Conservation (phyloP, 73 alveolate species). For the Stentor roeselii region DNA sequence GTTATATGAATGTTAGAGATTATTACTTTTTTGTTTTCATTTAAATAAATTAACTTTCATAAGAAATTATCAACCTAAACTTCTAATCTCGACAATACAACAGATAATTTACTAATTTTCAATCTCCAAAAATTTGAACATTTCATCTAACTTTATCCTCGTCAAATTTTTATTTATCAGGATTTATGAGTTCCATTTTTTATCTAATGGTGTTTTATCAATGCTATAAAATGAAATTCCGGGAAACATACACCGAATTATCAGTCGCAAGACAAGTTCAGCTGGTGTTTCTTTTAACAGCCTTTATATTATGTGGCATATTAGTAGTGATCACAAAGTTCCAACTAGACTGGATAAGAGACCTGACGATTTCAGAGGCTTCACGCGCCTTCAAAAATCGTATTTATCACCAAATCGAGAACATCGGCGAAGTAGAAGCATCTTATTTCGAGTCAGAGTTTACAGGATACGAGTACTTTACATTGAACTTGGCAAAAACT, state of each 20-base stretch:
- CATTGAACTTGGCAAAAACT: neutral
- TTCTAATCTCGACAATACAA: no score
- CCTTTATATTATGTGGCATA: neutral
- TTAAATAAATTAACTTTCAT: no score
- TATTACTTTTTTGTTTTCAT: no score
- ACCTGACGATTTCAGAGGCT: neutral
- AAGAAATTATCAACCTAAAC: no score
- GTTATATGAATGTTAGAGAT: no score
- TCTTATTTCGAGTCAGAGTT: neutral
- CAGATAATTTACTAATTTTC: no score
- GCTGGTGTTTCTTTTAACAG: neutral
- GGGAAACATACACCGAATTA: neutral
- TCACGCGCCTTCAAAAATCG: neutral
- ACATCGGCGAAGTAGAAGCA: neutral
- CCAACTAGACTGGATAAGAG: neutral
- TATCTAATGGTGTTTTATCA: neutral
- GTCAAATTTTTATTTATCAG: no score
- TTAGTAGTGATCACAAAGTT: constrained; percentile 4
- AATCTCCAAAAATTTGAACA: no score
- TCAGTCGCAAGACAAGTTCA: neutral
- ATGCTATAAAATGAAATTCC: neutral
- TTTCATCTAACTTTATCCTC: no score
- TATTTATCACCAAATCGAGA: neutral
- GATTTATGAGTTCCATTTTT: no score
- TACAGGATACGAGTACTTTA: neutral